A percentile compares a stretch with the other conserved stretches of the same genome.
Conservation (phyloP, 2,329 filamentous ascomycete genomes). For the Fusarium citri region DNA sequence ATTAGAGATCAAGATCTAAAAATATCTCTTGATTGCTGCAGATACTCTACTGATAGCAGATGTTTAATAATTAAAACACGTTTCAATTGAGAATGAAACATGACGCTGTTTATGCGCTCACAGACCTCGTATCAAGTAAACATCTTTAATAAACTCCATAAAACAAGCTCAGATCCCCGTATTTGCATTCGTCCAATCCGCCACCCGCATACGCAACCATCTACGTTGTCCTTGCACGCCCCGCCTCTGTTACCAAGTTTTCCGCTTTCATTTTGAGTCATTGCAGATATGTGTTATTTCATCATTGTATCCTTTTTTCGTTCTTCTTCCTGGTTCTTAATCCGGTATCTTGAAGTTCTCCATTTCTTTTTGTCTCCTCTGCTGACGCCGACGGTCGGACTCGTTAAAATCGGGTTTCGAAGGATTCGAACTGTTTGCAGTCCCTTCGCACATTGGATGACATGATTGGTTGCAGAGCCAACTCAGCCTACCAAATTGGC, state of each 20-base stretch:
- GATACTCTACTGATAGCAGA: background rate
- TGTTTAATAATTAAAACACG: slow-evolving; percentile 24
- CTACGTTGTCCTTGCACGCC: slow-evolving; percentile 14
- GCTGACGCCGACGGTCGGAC: slow-evolving; percentile 10
- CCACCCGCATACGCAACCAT: slow-evolving; percentile 36
- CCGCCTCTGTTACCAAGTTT: slow-evolving; percentile 18
- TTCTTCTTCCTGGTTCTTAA: background rate
- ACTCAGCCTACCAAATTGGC: slow-evolving; percentile 34
- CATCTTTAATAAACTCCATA: slow-evolving; percentile 13
- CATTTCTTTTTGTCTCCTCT: background rate
- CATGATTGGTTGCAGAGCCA: slow-evolving; percentile 11
- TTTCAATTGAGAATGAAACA: slow-evolving; percentile 38
- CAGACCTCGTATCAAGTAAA: slow-evolving; percentile 36
- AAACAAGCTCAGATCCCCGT: slow-evolving; percentile 31
- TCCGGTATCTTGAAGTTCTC: background rate
- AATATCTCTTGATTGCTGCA: slow-evolving; percentile 6
- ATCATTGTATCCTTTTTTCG: background rate
- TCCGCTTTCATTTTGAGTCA: slow-evolving; percentile 3
- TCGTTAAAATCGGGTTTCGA: background rate
- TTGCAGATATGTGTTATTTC: slow-evolving; percentile 3
- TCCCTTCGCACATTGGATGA: background rate
- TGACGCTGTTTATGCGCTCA: slow-evolving; percentile 17
- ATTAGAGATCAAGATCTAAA: slow-evolving; percentile 8
- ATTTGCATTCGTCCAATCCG: slow-evolving; percentile 24
- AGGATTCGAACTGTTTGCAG: slow-evolving; percentile 16